A percentile compares a stretch with the other conserved stretches of the same genome.
Conservation (phyloP, 768 basidiomycete species). For the Leccinum subtestaceum region DNA sequence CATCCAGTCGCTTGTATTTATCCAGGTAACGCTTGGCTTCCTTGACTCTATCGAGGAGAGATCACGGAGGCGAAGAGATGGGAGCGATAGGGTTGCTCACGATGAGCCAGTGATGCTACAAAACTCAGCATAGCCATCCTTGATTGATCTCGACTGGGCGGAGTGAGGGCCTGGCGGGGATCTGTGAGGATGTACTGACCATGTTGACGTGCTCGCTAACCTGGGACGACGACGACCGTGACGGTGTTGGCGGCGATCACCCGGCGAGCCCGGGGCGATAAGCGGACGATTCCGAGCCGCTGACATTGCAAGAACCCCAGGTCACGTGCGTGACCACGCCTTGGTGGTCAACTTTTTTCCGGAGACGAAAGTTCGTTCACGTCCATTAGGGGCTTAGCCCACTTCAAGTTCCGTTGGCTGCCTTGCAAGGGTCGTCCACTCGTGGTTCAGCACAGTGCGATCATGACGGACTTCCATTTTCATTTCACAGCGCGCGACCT, state of each 20-base stretch:
- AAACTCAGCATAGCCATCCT: constrained; percentile 57
- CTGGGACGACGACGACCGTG: neutral
- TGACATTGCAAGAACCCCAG: constrained; percentile 6
- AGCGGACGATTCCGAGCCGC: constrained; percentile 24
- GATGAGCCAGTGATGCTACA: constrained; percentile 65
- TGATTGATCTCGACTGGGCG: constrained; percentile 27
- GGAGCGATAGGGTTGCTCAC: constrained; percentile 42
- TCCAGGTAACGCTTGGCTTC: constrained; percentile 71
- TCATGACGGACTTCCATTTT: constrained; percentile 21
- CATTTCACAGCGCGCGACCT: constrained; percentile 12
- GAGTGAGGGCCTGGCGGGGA: neutral
- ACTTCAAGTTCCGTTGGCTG: constrained; percentile 17
- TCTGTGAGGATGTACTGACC: constrained; percentile 20
- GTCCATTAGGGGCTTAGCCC: constrained; percentile 1
- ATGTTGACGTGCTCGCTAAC: constrained; percentile 11
- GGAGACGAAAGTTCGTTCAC: neutral
- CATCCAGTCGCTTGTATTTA: constrained; percentile 65
- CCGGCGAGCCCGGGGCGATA: constrained; percentile 10
- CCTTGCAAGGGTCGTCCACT: constrained; percentile 9
- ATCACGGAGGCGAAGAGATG: constrained; percentile 3
- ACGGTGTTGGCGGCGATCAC: neutral
- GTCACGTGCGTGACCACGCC: constrained; percentile 15
- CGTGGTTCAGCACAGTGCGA: constrained; percentile 8
- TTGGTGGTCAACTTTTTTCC: neutral
- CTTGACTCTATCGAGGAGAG: constrained; percentile 28